phyloP scores from a whole-genome alignment of 1,284 basidiomycete genomes.

The Melampsora americana region DNA sequence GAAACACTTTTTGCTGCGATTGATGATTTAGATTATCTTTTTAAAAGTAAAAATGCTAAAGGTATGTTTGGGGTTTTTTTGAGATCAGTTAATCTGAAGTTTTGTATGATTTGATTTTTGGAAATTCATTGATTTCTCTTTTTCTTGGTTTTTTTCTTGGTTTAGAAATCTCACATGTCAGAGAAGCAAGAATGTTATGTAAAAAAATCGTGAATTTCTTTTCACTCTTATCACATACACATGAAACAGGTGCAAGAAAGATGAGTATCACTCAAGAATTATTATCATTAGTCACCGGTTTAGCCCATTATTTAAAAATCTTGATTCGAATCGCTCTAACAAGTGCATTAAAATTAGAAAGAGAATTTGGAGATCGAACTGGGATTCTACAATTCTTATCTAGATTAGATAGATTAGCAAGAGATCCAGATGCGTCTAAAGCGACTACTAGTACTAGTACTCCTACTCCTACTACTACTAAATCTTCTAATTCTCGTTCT shows the following conservation, averaged over 20 bases:
- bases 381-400: conserved; percentile 88
- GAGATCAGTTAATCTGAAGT: too few species aligned
- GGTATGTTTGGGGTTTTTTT: too few species aligned
- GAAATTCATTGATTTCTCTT: too few species aligned
- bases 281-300: conserved; percentile 92
- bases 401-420: conserved; percentile 82
- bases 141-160: conserved; percentile 27
- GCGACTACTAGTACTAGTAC: conserved; percentile 22
- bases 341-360: conserved; percentile 88
- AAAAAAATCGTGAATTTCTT: conserved; percentile 99
- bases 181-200: conserved; percentile 96
- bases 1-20: conserved; percentile 96
- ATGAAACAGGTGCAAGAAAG: conserved; percentile 79
- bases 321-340: conserved; percentile 96
- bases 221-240: conserved; percentile 91
- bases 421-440: conserved; percentile 61
- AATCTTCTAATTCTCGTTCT: conserved; percentile 67
- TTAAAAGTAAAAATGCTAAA: conserved; percentile 74
- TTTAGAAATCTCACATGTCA: conserved; percentile 91
- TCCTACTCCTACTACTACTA: conserved; percentile 46
- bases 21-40: conserved; percentile 89
- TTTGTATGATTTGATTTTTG: too few species aligned
- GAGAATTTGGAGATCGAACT: conserved; percentile 75
- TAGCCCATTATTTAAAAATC: conserved; percentile 99
- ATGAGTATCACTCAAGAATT: conserved; percentile 97